These are phyloP conservation scores for Talaromyces albobiverticillius DNA, from an alignment of 2,329 filamentous ascomycete species.

Conservation along the genomic window DNA sequence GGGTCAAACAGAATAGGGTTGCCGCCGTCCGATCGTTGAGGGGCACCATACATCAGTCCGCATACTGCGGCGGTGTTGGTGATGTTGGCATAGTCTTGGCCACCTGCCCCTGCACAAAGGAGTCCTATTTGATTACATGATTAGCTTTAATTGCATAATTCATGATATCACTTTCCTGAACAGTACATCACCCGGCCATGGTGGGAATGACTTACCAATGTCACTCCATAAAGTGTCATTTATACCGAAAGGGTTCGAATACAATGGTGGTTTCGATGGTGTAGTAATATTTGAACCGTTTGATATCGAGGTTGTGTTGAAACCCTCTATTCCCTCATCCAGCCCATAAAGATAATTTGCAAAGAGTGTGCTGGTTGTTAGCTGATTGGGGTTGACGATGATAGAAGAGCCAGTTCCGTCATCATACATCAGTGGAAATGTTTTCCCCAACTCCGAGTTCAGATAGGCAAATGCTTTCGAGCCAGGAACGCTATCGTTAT, in stretches of 20 bases:
- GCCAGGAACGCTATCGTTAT: constrained; percentile 17
- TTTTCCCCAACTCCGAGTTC: constrained; percentile 34
- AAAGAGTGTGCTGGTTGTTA: constrained; percentile 4
- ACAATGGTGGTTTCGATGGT: not conserved
- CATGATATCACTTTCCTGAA: not conserved
- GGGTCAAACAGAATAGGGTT: constrained; percentile 38
- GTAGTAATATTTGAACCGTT: not conserved
- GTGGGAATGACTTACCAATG: not conserved
- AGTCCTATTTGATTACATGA: constrained; percentile 4
- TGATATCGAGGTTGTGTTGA: not conserved
- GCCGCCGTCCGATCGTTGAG: constrained; percentile 31
- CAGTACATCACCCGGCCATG: not conserved
- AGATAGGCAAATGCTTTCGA: not conserved
- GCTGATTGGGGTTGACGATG: not conserved
- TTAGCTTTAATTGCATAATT: not conserved
- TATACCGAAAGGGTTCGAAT: not conserved
- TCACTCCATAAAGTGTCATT: not conserved
- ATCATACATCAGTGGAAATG: constrained; percentile 26
- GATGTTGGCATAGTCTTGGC: constrained; percentile 37
- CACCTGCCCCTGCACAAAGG: constrained; percentile 16
- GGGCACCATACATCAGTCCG: constrained; percentile 41
- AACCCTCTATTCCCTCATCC: constrained; percentile 2
- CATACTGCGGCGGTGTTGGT: constrained; percentile 42
- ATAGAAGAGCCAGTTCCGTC: constrained; percentile 3
- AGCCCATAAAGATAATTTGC: constrained; percentile 17